Base-by-base conservation (phyloP, 2,329 filamentous ascomycete species). In the Dactylellina drechsleri region DNA sequence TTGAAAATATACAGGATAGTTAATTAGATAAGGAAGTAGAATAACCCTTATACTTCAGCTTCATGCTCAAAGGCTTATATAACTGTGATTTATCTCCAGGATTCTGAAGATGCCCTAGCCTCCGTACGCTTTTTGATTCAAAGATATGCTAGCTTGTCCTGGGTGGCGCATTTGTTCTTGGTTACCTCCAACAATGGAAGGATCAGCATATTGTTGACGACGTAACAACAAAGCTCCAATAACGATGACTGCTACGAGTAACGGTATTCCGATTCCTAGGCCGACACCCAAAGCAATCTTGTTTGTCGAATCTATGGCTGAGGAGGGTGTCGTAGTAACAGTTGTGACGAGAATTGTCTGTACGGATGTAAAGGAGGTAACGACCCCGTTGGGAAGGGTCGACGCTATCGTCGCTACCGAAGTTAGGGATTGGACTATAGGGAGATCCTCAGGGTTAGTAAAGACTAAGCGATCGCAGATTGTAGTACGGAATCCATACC, bases 221-320 rank as follows among this genome's bases (percentile, higher is more conserved):
- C 57, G 41, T 15, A 60, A 41, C 13, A 60, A 23, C 13, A 60
- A 4, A 18, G 15, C 8, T 31, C 47, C 60, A 26, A 65, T 54
- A 15, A 65, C 26, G 4, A 65, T 45, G 8, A 54, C 20, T 5
- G 50, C 49, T 0, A 49, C 60, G 2, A 65, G 18, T 7, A 65
- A 5, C 4, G 60, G 60, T 12, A 65, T 28, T 8, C 60, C 60
- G 20, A 65, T 54, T 8, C 60, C 60, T 8, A 65, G 49, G 6
- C 60, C 60, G 18, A 65, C 20, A 6, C 60, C 60, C 15, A 65
- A 36, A 15, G 41, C 60, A 45, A 65, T 31, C 16, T 65, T 65
- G 23, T 45, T 20, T 2, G 60, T 50, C 7, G 49, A 43, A 1
- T 54, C 54, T 10, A 16, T 2, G 2, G 8, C 49, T 56, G 28